phyloP scores from a whole-genome alignment of 164 flowering plant genomes.

The Magnolia kwangsiensis region DNA sequence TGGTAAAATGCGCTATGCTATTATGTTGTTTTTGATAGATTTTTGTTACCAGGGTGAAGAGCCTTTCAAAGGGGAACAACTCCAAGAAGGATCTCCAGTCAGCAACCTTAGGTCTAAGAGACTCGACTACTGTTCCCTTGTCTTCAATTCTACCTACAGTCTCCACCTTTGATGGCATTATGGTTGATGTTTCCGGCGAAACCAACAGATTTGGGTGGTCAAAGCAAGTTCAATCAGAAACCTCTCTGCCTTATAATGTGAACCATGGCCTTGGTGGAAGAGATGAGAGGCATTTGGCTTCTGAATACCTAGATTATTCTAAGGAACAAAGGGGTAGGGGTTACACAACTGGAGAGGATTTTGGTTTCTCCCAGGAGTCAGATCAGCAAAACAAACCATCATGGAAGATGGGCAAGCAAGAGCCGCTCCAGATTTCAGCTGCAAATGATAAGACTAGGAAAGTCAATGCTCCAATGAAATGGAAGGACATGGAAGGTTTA shows the following conservation, averaged over 20 bases:
- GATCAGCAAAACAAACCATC: slow-evolving; percentile 44
- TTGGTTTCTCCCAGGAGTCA: slow-evolving; percentile 39
- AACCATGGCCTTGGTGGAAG: slow-evolving; percentile 45
- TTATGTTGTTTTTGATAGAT: slow-evolving; percentile 1
- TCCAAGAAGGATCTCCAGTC: slow-evolving; percentile 46
- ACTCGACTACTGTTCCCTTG: slow-evolving; percentile 40
- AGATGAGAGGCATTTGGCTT: slow-evolving; percentile 31
- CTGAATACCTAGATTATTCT: slow-evolving; percentile 28
- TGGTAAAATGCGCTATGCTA: background rate
- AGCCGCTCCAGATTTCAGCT: slow-evolving; percentile 21
- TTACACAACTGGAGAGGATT: slow-evolving; percentile 30
- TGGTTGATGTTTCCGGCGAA: slow-evolving; percentile 44
- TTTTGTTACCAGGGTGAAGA: slow-evolving; percentile 63
- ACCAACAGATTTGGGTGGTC: slow-evolving; percentile 38
- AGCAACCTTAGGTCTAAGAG: slow-evolving; percentile 44
- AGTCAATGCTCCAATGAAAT: slow-evolving; percentile 30
- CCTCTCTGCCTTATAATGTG: slow-evolving; percentile 33
- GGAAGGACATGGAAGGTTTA: slow-evolving; percentile 31
- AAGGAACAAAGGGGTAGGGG: slow-evolving; percentile 31
- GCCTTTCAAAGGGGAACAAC: slow-evolving; percentile 74
- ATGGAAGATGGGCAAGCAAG: slow-evolving; percentile 36
- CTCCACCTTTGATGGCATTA: slow-evolving; percentile 34
- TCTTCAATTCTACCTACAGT: slow-evolving; percentile 48
- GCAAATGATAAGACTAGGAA: slow-evolving; percentile 40
- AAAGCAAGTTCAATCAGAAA: slow-evolving; percentile 39